Evolutionary conservation across 2,329 filamentous ascomycete genomes (phyloP).

Genomic region (Sclerotinia glacialis): DNA sequence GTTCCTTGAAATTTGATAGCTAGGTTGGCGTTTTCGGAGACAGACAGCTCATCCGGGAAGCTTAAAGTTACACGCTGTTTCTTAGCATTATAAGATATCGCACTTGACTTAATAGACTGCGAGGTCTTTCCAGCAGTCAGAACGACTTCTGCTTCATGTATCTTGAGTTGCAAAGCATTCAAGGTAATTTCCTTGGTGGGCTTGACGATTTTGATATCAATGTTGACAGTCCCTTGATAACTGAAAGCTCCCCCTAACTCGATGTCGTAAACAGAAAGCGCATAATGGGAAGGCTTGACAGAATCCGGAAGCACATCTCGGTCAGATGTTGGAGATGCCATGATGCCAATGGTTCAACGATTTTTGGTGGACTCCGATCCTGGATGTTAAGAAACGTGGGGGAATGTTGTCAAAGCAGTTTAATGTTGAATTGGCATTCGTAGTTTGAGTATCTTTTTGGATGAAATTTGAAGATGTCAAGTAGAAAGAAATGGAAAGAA

Average conservation of each 20-base stretch:
- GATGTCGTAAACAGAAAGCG: conserved; percentile 75
- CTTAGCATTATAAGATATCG: conserved; percentile 77
- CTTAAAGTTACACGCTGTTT: conserved; percentile 78
- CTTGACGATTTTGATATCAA: conserved; percentile 70
- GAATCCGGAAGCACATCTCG: conserved; percentile 60
- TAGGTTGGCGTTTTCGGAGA: conserved; percentile 63
- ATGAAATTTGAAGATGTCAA: background rate
- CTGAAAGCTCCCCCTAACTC: conserved; percentile 67
- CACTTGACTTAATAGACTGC: conserved; percentile 55
- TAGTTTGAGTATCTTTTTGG: background rate
- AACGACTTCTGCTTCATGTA: conserved; percentile 63
- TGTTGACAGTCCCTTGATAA: conserved; percentile 82
- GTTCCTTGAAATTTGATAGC: conserved; percentile 73
- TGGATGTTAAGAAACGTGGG: background rate
- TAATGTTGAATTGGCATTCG: background rate
- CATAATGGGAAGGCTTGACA: conserved; percentile 83
- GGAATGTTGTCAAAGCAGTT: background rate
- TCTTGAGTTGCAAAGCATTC: conserved; percentile 81
- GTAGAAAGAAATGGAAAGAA: conserved; percentile 6
- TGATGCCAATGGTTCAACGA: conserved; percentile 20
- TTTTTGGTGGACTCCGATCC: background rate
- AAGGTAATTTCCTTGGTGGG: conserved; percentile 74
- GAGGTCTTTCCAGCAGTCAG: conserved; percentile 57
- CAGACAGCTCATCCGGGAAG: conserved; percentile 70
- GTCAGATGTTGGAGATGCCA: conserved; percentile 48